A percentile compares a stretch with the other conserved stretches of the same genome.
These are phyloP conservation scores for Yueomyces sp. DNA, from an alignment of 805 yeast genomes.

Conservation along the genomic window DNA sequence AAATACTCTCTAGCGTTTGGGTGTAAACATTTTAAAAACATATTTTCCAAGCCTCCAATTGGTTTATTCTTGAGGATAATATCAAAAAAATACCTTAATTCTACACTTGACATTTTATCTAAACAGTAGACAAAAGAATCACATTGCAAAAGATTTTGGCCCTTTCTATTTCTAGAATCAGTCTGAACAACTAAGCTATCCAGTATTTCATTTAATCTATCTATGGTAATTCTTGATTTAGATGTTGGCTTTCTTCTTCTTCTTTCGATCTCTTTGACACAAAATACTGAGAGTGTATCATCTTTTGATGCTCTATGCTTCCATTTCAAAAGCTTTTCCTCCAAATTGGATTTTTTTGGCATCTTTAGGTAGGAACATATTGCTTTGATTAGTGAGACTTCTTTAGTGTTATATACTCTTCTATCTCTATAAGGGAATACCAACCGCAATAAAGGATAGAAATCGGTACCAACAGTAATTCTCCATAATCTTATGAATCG, in stretches of 20 bases:
- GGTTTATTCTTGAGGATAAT: slow-evolving; percentile 47
- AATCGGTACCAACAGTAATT: slow-evolving; percentile 41
- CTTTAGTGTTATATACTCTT: slow-evolving; percentile 51
- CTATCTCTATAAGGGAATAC: slow-evolving; percentile 51
- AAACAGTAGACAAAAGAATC: slow-evolving; percentile 37
- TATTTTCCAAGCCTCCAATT: slow-evolving; percentile 48
- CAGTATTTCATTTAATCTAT: slow-evolving; percentile 34
- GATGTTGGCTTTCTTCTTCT: slow-evolving; percentile 33
- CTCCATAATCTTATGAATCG: slow-evolving; percentile 40
- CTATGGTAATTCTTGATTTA: slow-evolving; percentile 25
- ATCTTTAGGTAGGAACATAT: slow-evolving; percentile 42
- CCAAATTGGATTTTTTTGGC: slow-evolving; percentile 49
- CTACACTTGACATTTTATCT: slow-evolving; percentile 41
- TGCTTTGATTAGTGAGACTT: slow-evolving; percentile 40
- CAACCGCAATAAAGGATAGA: slow-evolving; percentile 54
- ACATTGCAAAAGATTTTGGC: slow-evolving; percentile 11
- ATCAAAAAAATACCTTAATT: slow-evolving; percentile 55
- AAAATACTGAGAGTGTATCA: slow-evolving; percentile 34
- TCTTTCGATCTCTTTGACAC: slow-evolving; percentile 34
- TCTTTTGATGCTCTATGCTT: slow-evolving; percentile 30
- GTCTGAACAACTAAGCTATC: slow-evolving; percentile 29
- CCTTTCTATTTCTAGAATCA: slow-evolving; percentile 7
- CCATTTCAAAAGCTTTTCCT: slow-evolving; percentile 35
- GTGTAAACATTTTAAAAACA: slow-evolving; percentile 54
- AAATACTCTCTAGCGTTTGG: slow-evolving; percentile 59